These are phyloP conservation scores for Ustilago cynodontis DNA, from an alignment of 1,284 basidiomycete species.

Conservation along the genomic window DNA sequence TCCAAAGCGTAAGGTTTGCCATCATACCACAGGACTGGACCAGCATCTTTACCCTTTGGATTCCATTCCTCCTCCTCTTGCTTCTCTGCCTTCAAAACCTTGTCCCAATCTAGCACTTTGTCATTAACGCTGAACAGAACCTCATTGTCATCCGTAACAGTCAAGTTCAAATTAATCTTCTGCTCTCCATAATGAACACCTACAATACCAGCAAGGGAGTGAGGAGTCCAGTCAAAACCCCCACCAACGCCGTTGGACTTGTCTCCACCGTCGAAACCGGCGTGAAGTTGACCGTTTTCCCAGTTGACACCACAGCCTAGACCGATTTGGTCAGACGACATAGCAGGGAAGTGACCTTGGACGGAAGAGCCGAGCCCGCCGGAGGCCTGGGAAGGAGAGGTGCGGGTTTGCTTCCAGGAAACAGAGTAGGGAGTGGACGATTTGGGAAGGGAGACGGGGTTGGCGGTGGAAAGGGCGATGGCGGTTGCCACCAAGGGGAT, in stretches of 20 bases:
- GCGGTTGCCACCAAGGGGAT: conserved; percentile 13
- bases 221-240: conserved; percentile 24
- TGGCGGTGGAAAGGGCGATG: background rate
- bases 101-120: conserved; percentile 24
- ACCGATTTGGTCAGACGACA: conserved; percentile 16
- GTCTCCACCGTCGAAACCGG: conserved; percentile 38
- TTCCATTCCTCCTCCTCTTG: background rate
- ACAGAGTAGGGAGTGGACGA: conserved; percentile 1
- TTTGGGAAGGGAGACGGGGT: background rate
- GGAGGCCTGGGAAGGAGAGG: background rate
- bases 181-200: conserved; percentile 18
- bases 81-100: conserved; percentile 1
- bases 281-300: conserved; percentile 21
- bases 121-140: conserved; percentile 27
- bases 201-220: conserved; percentile 9
- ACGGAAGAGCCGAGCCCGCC: conserved; percentile 29
- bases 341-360: conserved; percentile 25
- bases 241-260: conserved; percentile 22
- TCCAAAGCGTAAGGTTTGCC: background rate
- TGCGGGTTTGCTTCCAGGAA: conserved; percentile 17
- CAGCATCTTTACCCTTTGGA: background rate
- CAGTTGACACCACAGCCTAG: conserved; percentile 36
- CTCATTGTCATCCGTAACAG: conserved; percentile 18
- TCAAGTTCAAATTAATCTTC: conserved; percentile 27
- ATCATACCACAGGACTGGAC: background rate